Evolutionary conservation across 352 stramenopile genomes (phyloP).

Genomic region (Phytophthora lateralis): DNA sequence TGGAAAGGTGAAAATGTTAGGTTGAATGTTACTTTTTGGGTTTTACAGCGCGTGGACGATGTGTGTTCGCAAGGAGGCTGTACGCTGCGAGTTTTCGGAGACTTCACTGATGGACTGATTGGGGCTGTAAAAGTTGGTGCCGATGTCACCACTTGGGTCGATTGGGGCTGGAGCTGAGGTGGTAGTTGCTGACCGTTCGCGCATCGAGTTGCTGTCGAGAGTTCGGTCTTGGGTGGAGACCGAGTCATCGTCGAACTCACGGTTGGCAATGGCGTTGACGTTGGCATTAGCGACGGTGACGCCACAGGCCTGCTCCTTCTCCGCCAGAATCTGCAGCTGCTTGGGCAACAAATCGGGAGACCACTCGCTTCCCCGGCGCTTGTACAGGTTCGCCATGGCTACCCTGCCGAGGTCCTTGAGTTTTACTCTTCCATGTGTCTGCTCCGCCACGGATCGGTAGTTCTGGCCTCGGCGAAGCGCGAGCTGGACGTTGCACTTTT

Average conservation of each 20-base stretch:
- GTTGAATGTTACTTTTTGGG: not conserved
- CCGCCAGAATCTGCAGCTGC: slow-evolving; percentile 61
- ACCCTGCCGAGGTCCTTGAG: slow-evolving; percentile 64
- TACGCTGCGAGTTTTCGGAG: slow-evolving; percentile 15
- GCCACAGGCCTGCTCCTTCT: slow-evolving; percentile 28
- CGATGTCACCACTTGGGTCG: not conserved
- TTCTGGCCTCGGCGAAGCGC: slow-evolving; percentile 58
- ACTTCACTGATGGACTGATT: slow-evolving; percentile 9
- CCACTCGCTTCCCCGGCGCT: slow-evolving; percentile 73
- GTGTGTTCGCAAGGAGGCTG: slow-evolving; percentile 12
- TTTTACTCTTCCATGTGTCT: slow-evolving; percentile 54
- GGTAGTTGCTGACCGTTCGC: not conserved
- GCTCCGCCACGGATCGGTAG: slow-evolving; percentile 65
- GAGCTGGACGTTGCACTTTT: slow-evolving; percentile 58
- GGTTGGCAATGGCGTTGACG: slow-evolving; percentile 30
- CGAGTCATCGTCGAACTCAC: slow-evolving; percentile 7
- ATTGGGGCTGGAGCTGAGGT: not conserved
- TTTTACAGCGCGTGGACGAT: slow-evolving; percentile 11
- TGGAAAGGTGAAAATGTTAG: not conserved
- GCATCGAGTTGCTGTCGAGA: not conserved
- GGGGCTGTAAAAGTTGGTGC: slow-evolving; percentile 17
- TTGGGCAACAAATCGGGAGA: slow-evolving; percentile 68
- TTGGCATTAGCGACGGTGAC: slow-evolving; percentile 10
- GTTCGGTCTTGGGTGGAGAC: not conserved
- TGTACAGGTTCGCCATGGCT: slow-evolving; percentile 68